Conservation (phyloP, 768 basidiomycete species). For the Coprinopsis strossmayeri region DNA sequence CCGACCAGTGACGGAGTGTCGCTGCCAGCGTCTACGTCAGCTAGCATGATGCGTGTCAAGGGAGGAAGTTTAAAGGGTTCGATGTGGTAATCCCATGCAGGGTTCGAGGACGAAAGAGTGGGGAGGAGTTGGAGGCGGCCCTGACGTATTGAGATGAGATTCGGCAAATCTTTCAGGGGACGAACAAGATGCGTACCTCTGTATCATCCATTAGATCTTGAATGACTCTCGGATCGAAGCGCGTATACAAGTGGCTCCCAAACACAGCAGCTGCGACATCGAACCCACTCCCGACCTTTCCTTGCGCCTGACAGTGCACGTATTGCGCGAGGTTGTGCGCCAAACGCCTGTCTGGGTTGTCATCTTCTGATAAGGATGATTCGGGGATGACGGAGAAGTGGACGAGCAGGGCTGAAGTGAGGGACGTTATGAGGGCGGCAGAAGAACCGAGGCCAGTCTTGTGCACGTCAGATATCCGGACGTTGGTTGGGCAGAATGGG, state of each 20-base stretch:
- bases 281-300: slow-evolving; percentile 97
- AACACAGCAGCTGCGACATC: slow-evolving; percentile 93
- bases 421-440: slow-evolving; percentile 93
- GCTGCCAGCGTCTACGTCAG: slow-evolving; percentile 94
- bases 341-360: slow-evolving; percentile 45
- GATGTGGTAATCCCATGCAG: slow-evolving; percentile 67
- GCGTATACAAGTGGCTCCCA: slow-evolving; percentile 89
- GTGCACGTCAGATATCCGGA: slow-evolving; percentile 75
- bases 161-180: slow-evolving; percentile 1
- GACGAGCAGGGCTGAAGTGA: slow-evolving; percentile 79
- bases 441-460: slow-evolving; percentile 98
- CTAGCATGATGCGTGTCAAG: slow-evolving; percentile 76
- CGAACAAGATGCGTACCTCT: slow-evolving; percentile 26
- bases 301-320: slow-evolving; percentile 93
- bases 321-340: slow-evolving; percentile 94
- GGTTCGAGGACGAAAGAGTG: slow-evolving; percentile 57
- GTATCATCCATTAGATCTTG: slow-evolving; percentile 57
- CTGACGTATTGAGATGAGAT: slow-evolving; percentile 7
- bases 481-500: slow-evolving; percentile 69
- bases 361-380: slow-evolving; percentile 37
- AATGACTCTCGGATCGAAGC: slow-evolving; percentile 74
- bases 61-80: slow-evolving; percentile 79
- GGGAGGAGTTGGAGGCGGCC: slow-evolving; percentile 33
- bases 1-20: slow-evolving; percentile 93
- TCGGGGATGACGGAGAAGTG: slow-evolving; percentile 60